Percentiles rank a stretch among this genome's conserved stretches.
Evolutionary conservation across 2,329 filamentous ascomycete species (phyloP).

Genomic region (Cladosporium sp.): DNA sequence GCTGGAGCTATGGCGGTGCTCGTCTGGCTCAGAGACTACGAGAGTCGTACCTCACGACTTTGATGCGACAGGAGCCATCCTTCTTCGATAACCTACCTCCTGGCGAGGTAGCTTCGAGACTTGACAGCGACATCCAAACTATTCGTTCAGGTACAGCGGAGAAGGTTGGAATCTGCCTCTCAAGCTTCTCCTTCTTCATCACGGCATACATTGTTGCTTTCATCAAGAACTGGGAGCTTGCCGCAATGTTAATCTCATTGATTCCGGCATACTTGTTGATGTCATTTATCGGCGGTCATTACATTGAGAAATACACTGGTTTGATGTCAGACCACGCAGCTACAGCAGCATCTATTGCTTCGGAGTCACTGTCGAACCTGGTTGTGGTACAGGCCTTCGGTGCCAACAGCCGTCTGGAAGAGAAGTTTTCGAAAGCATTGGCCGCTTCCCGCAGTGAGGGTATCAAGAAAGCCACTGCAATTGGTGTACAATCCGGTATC

Average conservation of each 20-base stretch:
- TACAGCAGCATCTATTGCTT: constrained; percentile 63
- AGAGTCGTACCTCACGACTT: constrained; percentile 59
- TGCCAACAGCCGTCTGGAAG: constrained; percentile 60
- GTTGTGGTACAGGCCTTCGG: constrained; percentile 47
- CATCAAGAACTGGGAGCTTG: constrained; percentile 62
- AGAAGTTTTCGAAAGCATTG: constrained; percentile 59
- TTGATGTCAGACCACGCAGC: constrained; percentile 57
- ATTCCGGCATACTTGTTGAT: constrained; percentile 65
- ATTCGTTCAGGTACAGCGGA: constrained; percentile 70
- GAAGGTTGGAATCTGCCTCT: constrained; percentile 68
- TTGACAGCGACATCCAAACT: constrained; percentile 66
- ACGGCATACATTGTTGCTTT: constrained; percentile 70
- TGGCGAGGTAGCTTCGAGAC: constrained; percentile 64
- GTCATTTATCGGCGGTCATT: constrained; percentile 58
- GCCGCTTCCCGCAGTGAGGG: constrained; percentile 54
- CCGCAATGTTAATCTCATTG: constrained; percentile 65
- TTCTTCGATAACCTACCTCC: constrained; percentile 66
- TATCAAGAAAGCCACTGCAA: constrained; percentile 59
- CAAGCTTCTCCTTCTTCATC: constrained; percentile 65
- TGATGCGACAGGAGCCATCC: constrained; percentile 63
- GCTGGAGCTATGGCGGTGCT: constrained; percentile 66
- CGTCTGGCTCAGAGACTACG: constrained; percentile 65
- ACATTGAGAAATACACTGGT: constrained; percentile 54
- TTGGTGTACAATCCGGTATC: constrained; percentile 61
- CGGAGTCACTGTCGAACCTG: constrained; percentile 62